phyloP scores from a whole-genome alignment of 345 rosid genomes.

The Boechera stricta region DNA sequence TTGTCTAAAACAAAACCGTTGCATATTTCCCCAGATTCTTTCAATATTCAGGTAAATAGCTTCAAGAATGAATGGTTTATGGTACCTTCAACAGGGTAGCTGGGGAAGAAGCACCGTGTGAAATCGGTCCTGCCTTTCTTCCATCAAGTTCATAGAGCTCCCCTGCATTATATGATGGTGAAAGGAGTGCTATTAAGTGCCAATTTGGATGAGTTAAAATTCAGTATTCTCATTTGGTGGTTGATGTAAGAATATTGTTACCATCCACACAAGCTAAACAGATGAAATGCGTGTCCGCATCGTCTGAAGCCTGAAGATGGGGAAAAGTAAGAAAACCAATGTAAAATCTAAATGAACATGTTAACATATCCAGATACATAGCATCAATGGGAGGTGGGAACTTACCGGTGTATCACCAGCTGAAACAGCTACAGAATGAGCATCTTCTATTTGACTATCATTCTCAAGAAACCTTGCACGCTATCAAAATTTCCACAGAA shows the following conservation, averaged over 20 bases:
- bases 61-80: conserved; percentile 1
- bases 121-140: conserved; percentile 76
- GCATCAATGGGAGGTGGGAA: neutral
- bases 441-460: conserved; percentile 82
- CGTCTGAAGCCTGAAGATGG: conserved; percentile 67
- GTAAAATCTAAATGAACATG: conserved; percentile 12
- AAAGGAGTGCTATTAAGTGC: neutral
- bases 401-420: conserved; percentile 84
- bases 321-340: neutral
- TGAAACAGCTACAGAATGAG: conserved; percentile 85
- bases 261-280: conserved; percentile 89
- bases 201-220: conserved; percentile 11
- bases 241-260: conserved; percentile 36
- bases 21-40: neutral
- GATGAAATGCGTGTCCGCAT: conserved; percentile 76
- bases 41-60: neutral
- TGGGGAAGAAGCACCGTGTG: conserved; percentile 77
- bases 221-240: neutral
- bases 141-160: conserved; percentile 94
- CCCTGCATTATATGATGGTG: conserved; percentile 45
- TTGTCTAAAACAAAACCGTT: neutral
- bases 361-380: neutral
- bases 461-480: conserved; percentile 83
- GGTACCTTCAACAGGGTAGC: conserved; percentile 72
- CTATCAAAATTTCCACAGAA: conserved; percentile 41